These are phyloP conservation scores for Zea luxurians DNA, from an alignment of 176 grass and related monocot species.

Conservation along the genomic window DNA sequence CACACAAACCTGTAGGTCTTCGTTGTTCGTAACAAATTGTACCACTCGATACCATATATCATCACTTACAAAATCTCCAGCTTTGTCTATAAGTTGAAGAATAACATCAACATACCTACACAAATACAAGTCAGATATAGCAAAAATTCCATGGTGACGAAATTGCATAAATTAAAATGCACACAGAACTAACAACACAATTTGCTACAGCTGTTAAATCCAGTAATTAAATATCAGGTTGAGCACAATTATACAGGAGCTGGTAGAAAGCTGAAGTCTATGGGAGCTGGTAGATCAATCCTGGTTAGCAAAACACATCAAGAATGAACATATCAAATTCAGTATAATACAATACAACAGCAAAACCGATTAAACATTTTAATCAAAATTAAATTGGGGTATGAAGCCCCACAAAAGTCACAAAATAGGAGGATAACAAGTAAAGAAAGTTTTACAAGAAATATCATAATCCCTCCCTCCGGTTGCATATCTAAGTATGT, in stretches of 20 bases:
- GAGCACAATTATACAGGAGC: slow-evolving; percentile 6
- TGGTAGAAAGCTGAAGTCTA: slow-evolving; percentile 4
- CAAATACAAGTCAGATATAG: slow-evolving; percentile 18
- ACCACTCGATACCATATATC: slow-evolving; percentile 99
- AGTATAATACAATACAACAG: not conserved
- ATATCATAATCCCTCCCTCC: not conserved
- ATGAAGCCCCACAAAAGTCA: not conserved
- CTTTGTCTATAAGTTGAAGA: slow-evolving; percentile 98
- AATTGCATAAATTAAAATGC: slow-evolving; percentile 21
- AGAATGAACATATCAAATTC: slow-evolving; percentile 9
- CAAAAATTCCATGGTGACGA: not conserved
- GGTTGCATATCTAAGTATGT: not conserved
- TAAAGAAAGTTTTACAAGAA: not conserved
- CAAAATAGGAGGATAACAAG: not conserved
- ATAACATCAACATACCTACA: slow-evolving; percentile 99
- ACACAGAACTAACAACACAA: not conserved
- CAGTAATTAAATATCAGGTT: slow-evolving; percentile 27
- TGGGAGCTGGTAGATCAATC: not conserved
- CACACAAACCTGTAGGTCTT: slow-evolving; percentile 87
- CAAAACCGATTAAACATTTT: not conserved
- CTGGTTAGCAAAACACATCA: not conserved
- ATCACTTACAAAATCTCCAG: slow-evolving; percentile 98
- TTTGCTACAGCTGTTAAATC: slow-evolving; percentile 6
- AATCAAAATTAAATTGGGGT: not conserved
- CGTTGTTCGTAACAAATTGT: slow-evolving; percentile 99